phyloP scores from a whole-genome alignment of 768 basidiomycete genomes.

The Rhizopogon roseolus region DNA sequence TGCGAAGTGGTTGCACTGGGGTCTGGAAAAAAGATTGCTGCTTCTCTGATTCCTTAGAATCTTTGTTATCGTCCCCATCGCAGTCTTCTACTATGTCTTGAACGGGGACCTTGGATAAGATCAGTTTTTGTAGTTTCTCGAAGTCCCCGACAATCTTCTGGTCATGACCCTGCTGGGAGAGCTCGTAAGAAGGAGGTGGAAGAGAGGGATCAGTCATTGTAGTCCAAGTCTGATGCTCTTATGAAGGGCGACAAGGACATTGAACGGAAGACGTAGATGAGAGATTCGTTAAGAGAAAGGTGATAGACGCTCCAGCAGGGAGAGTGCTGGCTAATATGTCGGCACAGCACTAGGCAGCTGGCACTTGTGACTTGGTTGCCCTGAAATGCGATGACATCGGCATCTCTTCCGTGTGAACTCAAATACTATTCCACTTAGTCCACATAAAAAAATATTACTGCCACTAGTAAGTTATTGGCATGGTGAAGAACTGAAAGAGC shows the following conservation, averaged over 20 bases:
- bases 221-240: background rate
- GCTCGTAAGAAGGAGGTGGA: conserved; percentile 37
- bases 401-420: background rate
- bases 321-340: background rate
- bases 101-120: conserved; percentile 9
- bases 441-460: no score
- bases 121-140: conserved; percentile 11
- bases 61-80: conserved; percentile 13
- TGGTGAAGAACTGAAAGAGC: no score
- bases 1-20: conserved; percentile 2
- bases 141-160: conserved; percentile 35
- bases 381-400: background rate
- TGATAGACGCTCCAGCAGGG: background rate
- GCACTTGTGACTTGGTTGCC: no score
- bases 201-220: conserved; percentile 21
- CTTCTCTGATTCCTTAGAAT: background rate
- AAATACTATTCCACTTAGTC: no score
- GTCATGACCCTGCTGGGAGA: conserved; percentile 40
- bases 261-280: background rate
- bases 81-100: conserved; percentile 12
- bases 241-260: background rate
- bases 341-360: background rate
- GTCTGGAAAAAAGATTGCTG: background rate
- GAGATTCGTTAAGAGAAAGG: background rate
- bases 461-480: no score